phyloP scores from a whole-genome alignment of 306 rosid species.

The Cajanus cajan region DNA sequence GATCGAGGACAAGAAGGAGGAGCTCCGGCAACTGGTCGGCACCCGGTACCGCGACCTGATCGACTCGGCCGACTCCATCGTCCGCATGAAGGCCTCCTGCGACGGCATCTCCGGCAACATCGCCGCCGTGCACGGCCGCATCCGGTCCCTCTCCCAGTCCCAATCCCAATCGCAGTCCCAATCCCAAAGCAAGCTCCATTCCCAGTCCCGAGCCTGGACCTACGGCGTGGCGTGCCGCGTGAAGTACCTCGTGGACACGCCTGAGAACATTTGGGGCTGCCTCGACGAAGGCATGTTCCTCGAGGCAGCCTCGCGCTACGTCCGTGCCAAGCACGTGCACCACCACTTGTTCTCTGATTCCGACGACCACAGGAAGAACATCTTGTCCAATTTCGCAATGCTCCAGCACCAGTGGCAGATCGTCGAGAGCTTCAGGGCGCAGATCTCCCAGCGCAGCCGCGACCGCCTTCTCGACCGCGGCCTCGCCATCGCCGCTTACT shows the following conservation, averaged over 20 bases:
- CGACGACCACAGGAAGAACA: conserved; percentile 35
- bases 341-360: conserved; percentile 31
- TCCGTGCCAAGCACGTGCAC: conserved; percentile 83
- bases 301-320: conserved; percentile 79
- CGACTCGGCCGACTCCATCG: conserved; percentile 94
- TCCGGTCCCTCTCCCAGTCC: conserved; percentile 61
- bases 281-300: conserved; percentile 94
- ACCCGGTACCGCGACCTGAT: conserved; percentile 95
- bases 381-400: conserved; percentile 71
- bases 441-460: conserved; percentile 94
- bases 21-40: conserved; percentile 97
- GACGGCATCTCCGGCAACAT: conserved; percentile 67
- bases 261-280: conserved; percentile 96
- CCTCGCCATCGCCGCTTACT: conserved; percentile 56
- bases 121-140: conserved; percentile 57
- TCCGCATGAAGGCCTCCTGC: conserved; percentile 73
- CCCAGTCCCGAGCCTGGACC: conserved; percentile 52
- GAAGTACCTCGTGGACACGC: conserved; percentile 89
- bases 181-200: conserved; percentile 30
- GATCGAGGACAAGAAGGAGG: conserved; percentile 94
- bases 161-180: conserved; percentile 39
- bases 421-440: conserved; percentile 83
- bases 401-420: conserved; percentile 99
- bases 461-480: conserved; percentile 77
- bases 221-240: conserved; percentile 86